These are phyloP conservation scores for Mycena belliarum DNA, from an alignment of 768 basidiomycete genomes.

Conservation along the genomic window DNA sequence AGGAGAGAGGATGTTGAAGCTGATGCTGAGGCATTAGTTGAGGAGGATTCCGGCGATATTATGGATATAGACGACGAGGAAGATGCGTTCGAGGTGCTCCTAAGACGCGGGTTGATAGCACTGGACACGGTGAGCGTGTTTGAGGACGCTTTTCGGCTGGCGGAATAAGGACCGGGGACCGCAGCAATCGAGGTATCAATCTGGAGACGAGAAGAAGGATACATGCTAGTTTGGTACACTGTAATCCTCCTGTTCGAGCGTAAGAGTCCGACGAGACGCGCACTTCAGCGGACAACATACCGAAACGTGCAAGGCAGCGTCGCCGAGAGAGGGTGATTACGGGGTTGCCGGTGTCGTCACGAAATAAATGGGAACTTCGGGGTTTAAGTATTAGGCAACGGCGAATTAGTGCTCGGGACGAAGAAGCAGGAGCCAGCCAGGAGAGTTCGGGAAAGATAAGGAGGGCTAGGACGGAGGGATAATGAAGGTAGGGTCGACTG, in stretches of 20 bases:
- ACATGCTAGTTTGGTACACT: constrained; percentile 13
- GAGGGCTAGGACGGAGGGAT: background rate
- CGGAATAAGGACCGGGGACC: constrained; percentile 18
- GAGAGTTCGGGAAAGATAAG: background rate
- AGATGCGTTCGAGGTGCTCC: constrained; percentile 58
- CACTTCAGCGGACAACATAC: background rate
- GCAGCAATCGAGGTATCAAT: constrained; percentile 28
- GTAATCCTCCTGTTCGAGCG: constrained; percentile 4
- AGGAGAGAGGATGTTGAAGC: constrained; percentile 51
- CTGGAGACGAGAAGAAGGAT: constrained; percentile 27
- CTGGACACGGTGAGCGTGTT: constrained; percentile 36
- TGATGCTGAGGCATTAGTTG: constrained; percentile 47
- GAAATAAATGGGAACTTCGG: background rate
- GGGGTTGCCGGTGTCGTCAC: background rate
- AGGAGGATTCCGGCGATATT: constrained; percentile 53
- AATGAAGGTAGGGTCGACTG: no score
- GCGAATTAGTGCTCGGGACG: background rate
- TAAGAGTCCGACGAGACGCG: background rate
- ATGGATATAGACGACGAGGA: constrained; percentile 57
- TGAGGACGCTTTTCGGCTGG: constrained; percentile 7
- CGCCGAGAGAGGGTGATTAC: background rate
- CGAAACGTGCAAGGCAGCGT: background rate
- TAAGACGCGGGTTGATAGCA: constrained; percentile 35
- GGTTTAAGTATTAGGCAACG: background rate
- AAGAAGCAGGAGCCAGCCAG: background rate